Percentiles rank a stretch among this genome's conserved stretches.
Conservation (phyloP, 495 filamentous ascomycete species). For the Trichocladium antarcticum region DNA sequence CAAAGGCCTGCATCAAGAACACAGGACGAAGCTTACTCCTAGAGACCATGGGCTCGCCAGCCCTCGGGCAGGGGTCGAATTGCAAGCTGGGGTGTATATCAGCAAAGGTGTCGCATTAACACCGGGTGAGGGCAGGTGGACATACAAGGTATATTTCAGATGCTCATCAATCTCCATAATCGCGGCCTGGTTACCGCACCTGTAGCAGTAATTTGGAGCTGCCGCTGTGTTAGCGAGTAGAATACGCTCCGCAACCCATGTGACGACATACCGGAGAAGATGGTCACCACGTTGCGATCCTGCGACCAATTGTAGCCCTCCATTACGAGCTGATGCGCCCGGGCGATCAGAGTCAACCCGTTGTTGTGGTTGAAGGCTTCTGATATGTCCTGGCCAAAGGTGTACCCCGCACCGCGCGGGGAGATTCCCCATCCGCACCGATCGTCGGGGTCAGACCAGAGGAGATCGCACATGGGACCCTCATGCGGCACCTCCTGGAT, state of each 20-base stretch:
- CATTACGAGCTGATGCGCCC: slow-evolving; percentile 95
- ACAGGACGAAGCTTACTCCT: slow-evolving; percentile 46
- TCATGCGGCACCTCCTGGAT: slow-evolving; percentile 99
- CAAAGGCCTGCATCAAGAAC: background rate
- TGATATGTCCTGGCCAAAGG: slow-evolving; percentile 97
- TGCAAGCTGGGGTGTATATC: slow-evolving; percentile 60
- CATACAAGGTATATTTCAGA: slow-evolving; percentile 98
- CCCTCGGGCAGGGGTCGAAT: slow-evolving; percentile 96
- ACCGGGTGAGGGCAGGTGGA: slow-evolving; percentile 22
- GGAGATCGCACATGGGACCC: slow-evolving; percentile 94
- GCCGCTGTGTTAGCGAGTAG: slow-evolving; percentile 15
- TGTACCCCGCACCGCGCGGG: slow-evolving; percentile 93
- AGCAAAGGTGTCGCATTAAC: slow-evolving; percentile 6
- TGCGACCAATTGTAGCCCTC: slow-evolving; percentile 98
- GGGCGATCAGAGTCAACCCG: slow-evolving; percentile 85
- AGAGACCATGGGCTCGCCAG: slow-evolving; percentile 97
- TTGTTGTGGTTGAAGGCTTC: slow-evolving; percentile 99
- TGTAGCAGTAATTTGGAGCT: slow-evolving; percentile 97
- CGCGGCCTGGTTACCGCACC: slow-evolving; percentile 96
- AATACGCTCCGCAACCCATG: background rate
- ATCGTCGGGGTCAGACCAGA: slow-evolving; percentile 98
- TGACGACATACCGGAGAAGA: slow-evolving; percentile 71
- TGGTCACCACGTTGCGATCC: slow-evolving; percentile 94
- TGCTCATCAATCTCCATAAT: slow-evolving; percentile 99
- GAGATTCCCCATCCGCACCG: slow-evolving; percentile 98